These are phyloP conservation scores for Gelatoporia subvermispora DNA, from an alignment of 768 basidiomycete genomes.

Conservation along the genomic window DNA sequence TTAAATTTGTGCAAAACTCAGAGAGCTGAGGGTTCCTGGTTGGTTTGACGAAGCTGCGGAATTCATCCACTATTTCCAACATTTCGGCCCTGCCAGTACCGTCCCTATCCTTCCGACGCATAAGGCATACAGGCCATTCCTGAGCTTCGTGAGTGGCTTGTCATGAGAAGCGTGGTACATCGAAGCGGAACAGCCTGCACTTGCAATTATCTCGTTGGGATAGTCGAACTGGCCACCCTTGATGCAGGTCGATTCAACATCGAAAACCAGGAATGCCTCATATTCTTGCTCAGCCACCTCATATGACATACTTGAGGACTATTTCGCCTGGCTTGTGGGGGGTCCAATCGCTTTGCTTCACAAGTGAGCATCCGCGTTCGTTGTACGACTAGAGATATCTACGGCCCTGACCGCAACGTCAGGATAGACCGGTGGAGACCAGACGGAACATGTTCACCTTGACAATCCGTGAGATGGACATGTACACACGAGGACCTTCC, in stretches of 20 bases:
- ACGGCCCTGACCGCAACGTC: no score
- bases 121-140: conserved; percentile 92
- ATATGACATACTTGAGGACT: not conserved
- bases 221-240: conserved; percentile 66
- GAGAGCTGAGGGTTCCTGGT: conserved; percentile 82
- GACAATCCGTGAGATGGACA: no score
- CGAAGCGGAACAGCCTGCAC: conserved; percentile 23
- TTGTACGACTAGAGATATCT: no score
- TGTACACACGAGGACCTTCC: no score
- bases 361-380: no score
- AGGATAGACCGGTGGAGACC: no score
- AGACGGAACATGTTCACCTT: no score
- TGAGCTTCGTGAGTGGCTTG: conserved; percentile 26
- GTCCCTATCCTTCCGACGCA: conserved; percentile 72
- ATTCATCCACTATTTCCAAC: conserved; percentile 74
- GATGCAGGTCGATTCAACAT: conserved; percentile 84
- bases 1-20: conserved; percentile 80
- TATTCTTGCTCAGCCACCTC: conserved; percentile 41
- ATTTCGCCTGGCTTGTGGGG: no score
- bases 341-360: no score
- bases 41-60: conserved; percentile 83
- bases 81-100: conserved; percentile 44
- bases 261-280: conserved; percentile 82
- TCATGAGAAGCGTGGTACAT: not conserved
- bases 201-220: conserved; percentile 94